Base-by-base conservation (phyloP, 2,329 filamentous ascomycete species). In the Diaporthe ampelina region DNA sequence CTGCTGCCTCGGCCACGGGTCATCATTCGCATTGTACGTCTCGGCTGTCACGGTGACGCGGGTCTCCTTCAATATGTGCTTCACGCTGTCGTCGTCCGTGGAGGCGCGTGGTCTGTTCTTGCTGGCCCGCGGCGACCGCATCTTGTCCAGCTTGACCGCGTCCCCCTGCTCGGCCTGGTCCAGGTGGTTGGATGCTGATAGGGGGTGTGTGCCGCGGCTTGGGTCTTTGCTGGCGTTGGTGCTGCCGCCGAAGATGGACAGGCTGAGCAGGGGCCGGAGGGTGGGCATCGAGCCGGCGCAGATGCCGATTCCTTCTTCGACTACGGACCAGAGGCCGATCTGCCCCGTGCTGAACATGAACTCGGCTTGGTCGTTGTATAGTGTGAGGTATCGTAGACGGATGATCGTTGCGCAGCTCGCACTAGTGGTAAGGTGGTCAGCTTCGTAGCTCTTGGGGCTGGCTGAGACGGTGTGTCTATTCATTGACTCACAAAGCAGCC, bases 281-380 rank as follows among this genome's bases (percentile, higher is more conserved):
- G 85, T 83, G 10, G 85, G 85, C 50, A 86, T 80, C 10, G 85
- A 87, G 3, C 85, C 86, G 17, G 87, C 86, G 10, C 85, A 82
- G 75, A 89, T 87, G 24, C 87, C 87, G 24, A 85, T 86, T 13
- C 85, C 87, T 45, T 86, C 85, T 75, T 88, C 87, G 32, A 87
- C 82, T 43, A 87, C 82, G 4, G 85, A 86, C 85, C 85, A 88
- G 69, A 86, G 81, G 0, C 83, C 83, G 48, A 86, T 85, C 59
- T 83, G 82, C 48, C 83, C 83, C 11, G 84, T 82, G 71, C 80
- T 78, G 78, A 79, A 84, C 78, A 86, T 82, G 76, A 83, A 86
- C 69, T 86, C 83, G 15, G 77, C 73, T 6, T 82, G 81, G 54
- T 86, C 78, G n/a, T 77, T 79, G 73, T 86, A 84, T 17, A 83